Base-by-base conservation (phyloP, 2,329 filamentous ascomycete genomes). In the Nigrospora sphaerica region DNA sequence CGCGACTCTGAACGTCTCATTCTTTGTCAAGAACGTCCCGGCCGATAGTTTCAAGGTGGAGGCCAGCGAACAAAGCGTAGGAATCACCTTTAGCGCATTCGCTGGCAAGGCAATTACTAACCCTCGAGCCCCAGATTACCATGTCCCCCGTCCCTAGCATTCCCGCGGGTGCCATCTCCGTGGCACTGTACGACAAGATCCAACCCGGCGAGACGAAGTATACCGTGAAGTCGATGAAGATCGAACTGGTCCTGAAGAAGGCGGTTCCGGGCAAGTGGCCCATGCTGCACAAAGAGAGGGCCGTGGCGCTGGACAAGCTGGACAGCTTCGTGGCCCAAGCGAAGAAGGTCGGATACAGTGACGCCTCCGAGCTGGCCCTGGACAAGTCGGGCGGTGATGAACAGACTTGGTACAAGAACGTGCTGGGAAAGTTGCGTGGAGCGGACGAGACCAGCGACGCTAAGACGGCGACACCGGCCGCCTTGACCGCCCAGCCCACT, bases 191-290 rank as follows among this genome's bases (percentile, higher is more conserved):
- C 62, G 80, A 76, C 13, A 62, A 75, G 11, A 81, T 95, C 55
- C 77, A 87, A 44, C 65, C 79, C 0, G 57, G 72, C 1, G 65
- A 73, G 32, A 88, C 81, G 17, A 83, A 73, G 39, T 79, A 71
- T 54, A 77, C 73, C 1, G 77, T 95, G 45, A 84, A 86, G 37
- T 74, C 85, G 2, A 88, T 82, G 58, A 95, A 95, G 63, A 75
- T 95, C 45, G 90, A 95, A 63, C 70, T 95, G 34, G 76, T 71
- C 12, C 74, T 95, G 14, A 75, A 74, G 50, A 95, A 95, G 64
- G 70, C 74, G 36, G 72, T 64, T 1, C 64, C 77, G 0, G 85
- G 83, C 7, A 91, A 88, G 61, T 93, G 88, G 88, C 64, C 73
- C 23, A 58, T 66, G 2, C 68, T 87, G 32, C 56, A 57, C 35